Evolutionary conservation across 2,329 filamentous ascomycete genomes (phyloP).

Genomic region (Onygenales sp.): DNA sequence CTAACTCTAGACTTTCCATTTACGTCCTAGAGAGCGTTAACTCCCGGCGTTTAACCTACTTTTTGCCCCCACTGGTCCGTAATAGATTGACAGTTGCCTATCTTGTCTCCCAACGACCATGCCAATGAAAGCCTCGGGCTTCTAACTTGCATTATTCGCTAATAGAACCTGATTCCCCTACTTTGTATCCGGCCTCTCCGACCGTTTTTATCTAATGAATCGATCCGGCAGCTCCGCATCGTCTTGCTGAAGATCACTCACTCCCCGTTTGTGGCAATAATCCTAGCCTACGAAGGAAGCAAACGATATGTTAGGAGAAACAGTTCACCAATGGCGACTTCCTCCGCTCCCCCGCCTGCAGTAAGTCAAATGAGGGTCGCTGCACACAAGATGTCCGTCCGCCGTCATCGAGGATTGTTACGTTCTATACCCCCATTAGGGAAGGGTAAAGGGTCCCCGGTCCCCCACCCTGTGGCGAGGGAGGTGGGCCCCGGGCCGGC

Average conservation of each 20-base stretch:
- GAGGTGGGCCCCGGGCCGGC: slow-evolving; percentile 8
- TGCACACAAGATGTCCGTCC: slow-evolving; percentile 13
- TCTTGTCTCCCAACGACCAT: background rate
- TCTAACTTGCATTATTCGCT: background rate
- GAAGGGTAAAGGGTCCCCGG: background rate
- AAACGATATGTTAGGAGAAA: slow-evolving; percentile 18
- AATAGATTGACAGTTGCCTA: slow-evolving; percentile 1
- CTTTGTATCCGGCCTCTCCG: slow-evolving; percentile 48
- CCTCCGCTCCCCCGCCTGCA: slow-evolving; percentile 13
- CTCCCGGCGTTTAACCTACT: slow-evolving; percentile 37
- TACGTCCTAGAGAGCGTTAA: slow-evolving; percentile 38
- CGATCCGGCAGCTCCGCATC: slow-evolving; percentile 47
- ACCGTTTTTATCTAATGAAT: slow-evolving; percentile 46
- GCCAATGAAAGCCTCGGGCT: background rate
- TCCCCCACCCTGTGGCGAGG: background rate
- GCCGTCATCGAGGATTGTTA: slow-evolving; percentile 13
- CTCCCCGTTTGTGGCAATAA: slow-evolving; percentile 47
- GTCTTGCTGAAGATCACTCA: slow-evolving; percentile 51
- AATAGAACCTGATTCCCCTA: slow-evolving; percentile 50
- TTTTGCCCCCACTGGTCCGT: slow-evolving; percentile 38
- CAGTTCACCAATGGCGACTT: slow-evolving; percentile 15
- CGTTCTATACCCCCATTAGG: slow-evolving; percentile 6
- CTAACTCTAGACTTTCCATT: slow-evolving; percentile 26
- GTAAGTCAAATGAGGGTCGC: slow-evolving; percentile 16
- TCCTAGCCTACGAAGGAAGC: slow-evolving; percentile 45